Evolutionary conservation across 169 alveolate genomes (phyloP).

Genomic region (Eimeria acervulina): DNA sequence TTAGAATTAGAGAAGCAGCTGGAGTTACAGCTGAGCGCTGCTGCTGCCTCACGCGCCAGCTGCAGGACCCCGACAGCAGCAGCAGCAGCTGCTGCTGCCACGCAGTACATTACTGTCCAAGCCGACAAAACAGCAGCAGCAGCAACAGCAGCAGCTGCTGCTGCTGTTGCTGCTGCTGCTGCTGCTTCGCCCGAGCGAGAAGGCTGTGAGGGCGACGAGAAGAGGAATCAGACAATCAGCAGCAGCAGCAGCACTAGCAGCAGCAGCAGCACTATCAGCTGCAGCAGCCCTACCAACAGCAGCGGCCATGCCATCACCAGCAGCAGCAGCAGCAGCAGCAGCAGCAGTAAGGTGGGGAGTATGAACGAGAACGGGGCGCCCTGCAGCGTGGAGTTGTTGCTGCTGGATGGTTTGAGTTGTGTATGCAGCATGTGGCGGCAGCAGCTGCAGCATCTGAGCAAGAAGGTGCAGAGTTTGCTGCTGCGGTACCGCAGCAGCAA

Average conservation of each 20-base stretch:
- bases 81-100: constrained; percentile 21
- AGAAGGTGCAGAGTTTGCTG: constrained; percentile 56
- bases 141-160: constrained; percentile 36
- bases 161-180: constrained; percentile 29
- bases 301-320: neutral
- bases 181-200: neutral
- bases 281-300: neutral
- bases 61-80: neutral
- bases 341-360: constrained; percentile 1
- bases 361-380: neutral
- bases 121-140: constrained; percentile 6
- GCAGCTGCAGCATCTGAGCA: neutral
- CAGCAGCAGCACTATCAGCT: neutral
- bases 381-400: neutral
- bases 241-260: constrained; percentile 63
- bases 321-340: constrained; percentile 24
- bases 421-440: neutral
- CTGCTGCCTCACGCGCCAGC: constrained; percentile 45
- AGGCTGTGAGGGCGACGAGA: neutral
- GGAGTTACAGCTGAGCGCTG: constrained; percentile 20
- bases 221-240: neutral
- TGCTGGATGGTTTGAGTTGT: neutral
- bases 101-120: neutral
- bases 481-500: constrained; percentile 65
- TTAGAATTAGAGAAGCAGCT: constrained; percentile 26